phyloP scores from a whole-genome alignment of 2,329 filamentous ascomycete genomes.

The Fusarium tupiense region DNA sequence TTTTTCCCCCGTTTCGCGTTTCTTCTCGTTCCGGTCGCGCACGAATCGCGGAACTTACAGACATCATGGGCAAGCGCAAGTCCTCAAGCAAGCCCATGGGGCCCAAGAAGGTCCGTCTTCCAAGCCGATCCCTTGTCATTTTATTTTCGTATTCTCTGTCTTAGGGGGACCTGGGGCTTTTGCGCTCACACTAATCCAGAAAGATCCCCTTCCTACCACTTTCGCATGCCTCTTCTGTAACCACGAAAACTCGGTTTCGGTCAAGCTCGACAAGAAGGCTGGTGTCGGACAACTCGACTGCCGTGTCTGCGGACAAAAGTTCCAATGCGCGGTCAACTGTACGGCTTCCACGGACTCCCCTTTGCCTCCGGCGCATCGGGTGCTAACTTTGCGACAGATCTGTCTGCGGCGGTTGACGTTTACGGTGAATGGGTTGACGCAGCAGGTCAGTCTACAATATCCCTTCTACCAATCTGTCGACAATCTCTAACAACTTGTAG shows the following conservation, averaged over 20 bases:
- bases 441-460: slow-evolving; percentile 56
- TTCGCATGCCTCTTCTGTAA: slow-evolving; percentile 99
- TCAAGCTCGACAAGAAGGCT: slow-evolving; percentile 93
- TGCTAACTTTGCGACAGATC: slow-evolving; percentile 63
- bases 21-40: slow-evolving; percentile 25
- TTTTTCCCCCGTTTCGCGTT: slow-evolving; percentile 17
- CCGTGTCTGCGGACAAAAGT: slow-evolving; percentile 92
- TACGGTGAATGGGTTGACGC: slow-evolving; percentile 99
- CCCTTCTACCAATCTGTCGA: background rate
- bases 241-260: slow-evolving; percentile 89
- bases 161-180: background rate
- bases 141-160: background rate
- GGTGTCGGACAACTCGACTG: slow-evolving; percentile 87
- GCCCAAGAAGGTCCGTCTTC: slow-evolving; percentile 76
- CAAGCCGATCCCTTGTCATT: slow-evolving; percentile 5
- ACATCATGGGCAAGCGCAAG: slow-evolving; percentile 87
- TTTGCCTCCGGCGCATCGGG: slow-evolving; percentile 12
- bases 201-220: slow-evolving; percentile 78
- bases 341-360: slow-evolving; percentile 44
- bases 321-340: slow-evolving; percentile 95
- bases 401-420: slow-evolving; percentile 91
- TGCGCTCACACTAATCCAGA: slow-evolving; percentile 52
- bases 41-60: slow-evolving; percentile 25
- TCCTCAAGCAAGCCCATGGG: slow-evolving; percentile 86
- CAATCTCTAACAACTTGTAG: slow-evolving; percentile 45